phyloP scores from a whole-genome alignment of 257 asterid genomes.

The Dorcoceras hygrometricum region DNA sequence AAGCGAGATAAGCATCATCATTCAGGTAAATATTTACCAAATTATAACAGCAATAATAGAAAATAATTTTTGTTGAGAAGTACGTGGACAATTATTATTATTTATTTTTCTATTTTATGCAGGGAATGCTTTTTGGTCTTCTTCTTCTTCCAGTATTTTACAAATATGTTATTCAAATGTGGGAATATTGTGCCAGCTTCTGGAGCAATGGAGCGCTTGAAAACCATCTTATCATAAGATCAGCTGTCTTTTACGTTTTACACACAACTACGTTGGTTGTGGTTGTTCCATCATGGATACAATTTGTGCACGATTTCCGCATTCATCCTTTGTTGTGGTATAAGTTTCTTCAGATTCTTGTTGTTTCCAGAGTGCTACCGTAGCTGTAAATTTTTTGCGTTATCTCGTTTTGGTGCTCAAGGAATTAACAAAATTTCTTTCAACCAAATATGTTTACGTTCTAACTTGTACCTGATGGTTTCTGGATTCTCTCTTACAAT shows the following conservation, averaged over 20 bases:
- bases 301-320: conserved; percentile 63
- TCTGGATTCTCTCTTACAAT: background rate
- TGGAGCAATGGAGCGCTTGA: conserved; percentile 28
- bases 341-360: conserved; percentile 1
- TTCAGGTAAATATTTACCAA: conserved; percentile 57
- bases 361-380: conserved; percentile 6
- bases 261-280: conserved; percentile 43
- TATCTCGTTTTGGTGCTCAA: conserved; percentile 8
- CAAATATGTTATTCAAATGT: conserved; percentile 42
- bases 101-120: conserved; percentile 30
- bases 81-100: background rate
- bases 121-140: conserved; percentile 77
- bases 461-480: background rate
- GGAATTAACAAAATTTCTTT: background rate
- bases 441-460: background rate
- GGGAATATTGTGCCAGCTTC: conserved; percentile 35
- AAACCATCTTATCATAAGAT: conserved; percentile 50
- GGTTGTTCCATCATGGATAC: conserved; percentile 90
- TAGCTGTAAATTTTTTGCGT: background rate
- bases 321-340: conserved; percentile 82
- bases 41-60: conserved; percentile 23
- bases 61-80: background rate
- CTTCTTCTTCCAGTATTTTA: conserved; percentile 66
- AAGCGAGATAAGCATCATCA: conserved; percentile 81
- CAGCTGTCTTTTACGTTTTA: conserved; percentile 54